Evolutionary conservation across 2,329 filamentous ascomycete species (phyloP).

Genomic region (Blastomyces emzantsi): DNA sequence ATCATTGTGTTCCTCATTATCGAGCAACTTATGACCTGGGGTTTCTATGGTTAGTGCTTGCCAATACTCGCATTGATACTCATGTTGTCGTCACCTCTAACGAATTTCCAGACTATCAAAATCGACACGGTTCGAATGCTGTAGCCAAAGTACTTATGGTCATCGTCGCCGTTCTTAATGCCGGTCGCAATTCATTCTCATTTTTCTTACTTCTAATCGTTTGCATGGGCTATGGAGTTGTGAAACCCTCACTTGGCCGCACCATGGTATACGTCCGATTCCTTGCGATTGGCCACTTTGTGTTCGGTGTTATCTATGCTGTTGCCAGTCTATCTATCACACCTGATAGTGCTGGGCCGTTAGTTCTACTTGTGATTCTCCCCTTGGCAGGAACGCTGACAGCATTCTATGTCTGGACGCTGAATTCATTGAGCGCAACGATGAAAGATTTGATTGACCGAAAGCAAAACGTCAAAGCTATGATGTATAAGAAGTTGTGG

Average conservation of each 20-base stretch:
- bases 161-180: slow-evolving; percentile 85
- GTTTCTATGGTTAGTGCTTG: slow-evolving; percentile 67
- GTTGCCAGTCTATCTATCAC: slow-evolving; percentile 81
- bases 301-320: slow-evolving; percentile 90
- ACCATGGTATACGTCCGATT: slow-evolving; percentile 92
- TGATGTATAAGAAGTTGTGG: slow-evolving; percentile 98
- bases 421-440: slow-evolving; percentile 88
- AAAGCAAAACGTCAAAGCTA: slow-evolving; percentile 84
- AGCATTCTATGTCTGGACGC: slow-evolving; percentile 96
- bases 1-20: slow-evolving; percentile 90
- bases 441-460: slow-evolving; percentile 94
- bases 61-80: slow-evolving; percentile 23
- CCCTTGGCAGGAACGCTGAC: slow-evolving; percentile 87
- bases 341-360: slow-evolving; percentile 78
- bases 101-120: slow-evolving; percentile 66
- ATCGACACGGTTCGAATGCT: slow-evolving; percentile 74
- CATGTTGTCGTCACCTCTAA: background rate
- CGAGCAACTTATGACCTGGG: slow-evolving; percentile 98
- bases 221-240: slow-evolving; percentile 98
- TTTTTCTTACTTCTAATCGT: slow-evolving; percentile 98
- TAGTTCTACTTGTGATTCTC: slow-evolving; percentile 86
- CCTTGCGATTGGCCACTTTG: slow-evolving; percentile 84
- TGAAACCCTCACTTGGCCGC: slow-evolving; percentile 82
- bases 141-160: slow-evolving; percentile 81
- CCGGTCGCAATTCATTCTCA: slow-evolving; percentile 90